Evolutionary conservation across 306 rosid species (phyloP), one percentile per base, ranked within the genome.

Genomic region (Datisca glomerata): DNA sequence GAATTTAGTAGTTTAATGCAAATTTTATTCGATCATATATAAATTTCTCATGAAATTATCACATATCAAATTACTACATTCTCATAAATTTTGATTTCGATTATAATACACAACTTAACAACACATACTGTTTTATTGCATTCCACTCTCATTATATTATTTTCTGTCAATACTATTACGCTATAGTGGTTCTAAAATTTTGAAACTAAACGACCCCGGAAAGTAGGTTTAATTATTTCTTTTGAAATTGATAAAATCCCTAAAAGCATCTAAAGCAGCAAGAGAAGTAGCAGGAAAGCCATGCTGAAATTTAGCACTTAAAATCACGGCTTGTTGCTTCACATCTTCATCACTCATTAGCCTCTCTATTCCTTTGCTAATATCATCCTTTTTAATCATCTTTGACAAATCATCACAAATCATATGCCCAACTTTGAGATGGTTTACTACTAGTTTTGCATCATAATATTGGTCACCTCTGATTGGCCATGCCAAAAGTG

Each of bases 401-500:
- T 54, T 8, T 0, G 42, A 32, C 3, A 13, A 16, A 21, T 55
- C 29, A 11, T 46, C 68, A 2, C 21, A 12, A 7, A 62, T 59
- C 48, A 35, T 33, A 1, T 45, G 21, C 2, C 56, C 68, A 1
- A 54, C 62, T 19, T 32, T 29, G 10, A 54, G 31, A 32, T 51
- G 16, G 4, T 23, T 34, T 11, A 5, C 40, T 12, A 62, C 43
- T 29, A 53, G 12, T 53, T 37, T 53, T 5, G 67, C 67, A 45
- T 61, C 40, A 20, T 37, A 45, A 9, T 53, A 52, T 14, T 61
- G 67, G 33, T 61, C 67, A 13, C 60, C 67, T 5, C 60, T 27
- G 2, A 53, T 18, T 12, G 67, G 61, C 67, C 67, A 61, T 4
- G 44, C 55, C 33, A 61, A 29, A n/a, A 61, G n/a, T 11, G 67